These are phyloP conservation scores for Suillus bovinus DNA, from an alignment of 768 basidiomycete genomes.

Conservation along the genomic window DNA sequence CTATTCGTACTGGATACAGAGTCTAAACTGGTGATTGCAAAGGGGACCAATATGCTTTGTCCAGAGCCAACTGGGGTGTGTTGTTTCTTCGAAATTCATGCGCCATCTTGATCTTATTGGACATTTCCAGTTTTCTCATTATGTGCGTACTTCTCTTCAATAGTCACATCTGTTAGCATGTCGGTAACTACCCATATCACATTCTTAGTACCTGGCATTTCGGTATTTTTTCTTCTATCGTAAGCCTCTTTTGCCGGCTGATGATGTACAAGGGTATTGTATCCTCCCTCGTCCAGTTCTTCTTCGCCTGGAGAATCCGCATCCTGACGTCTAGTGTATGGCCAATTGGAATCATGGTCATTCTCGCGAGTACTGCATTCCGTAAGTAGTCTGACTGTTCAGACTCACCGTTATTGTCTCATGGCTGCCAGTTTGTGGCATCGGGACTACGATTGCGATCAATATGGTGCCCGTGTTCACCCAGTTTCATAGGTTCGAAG, in stretches of 20 bases:
- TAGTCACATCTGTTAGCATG: conserved; percentile 8
- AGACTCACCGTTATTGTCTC: conserved; percentile 9
- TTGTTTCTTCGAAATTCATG: not conserved
- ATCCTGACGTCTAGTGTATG: conserved; percentile 18
- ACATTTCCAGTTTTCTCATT: conserved; percentile 30
- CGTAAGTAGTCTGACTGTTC: conserved; percentile 13
- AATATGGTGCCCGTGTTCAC: conserved; percentile 27
- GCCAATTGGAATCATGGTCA: conserved; percentile 13
- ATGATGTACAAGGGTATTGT: conserved; percentile 23
- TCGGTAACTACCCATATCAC: not conserved
- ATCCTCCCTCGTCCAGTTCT: conserved; percentile 27
- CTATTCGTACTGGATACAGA: not conserved
- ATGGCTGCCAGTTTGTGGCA: conserved; percentile 24
- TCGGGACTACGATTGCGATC: conserved; percentile 33
- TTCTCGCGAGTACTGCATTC: conserved; percentile 21
- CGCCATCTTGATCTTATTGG: not conserved
- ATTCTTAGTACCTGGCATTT: conserved; percentile 23
- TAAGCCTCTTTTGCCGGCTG: not conserved
- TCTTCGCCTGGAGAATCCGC: conserved; percentile 30
- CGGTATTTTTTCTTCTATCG: conserved; percentile 12
- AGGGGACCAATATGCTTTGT: conserved; percentile 20
- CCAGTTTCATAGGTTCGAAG: conserved; percentile 32
- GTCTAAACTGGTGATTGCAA: not conserved
- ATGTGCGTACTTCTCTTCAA: conserved; percentile 14
- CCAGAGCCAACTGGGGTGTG: conserved; percentile 26